A percentile compares a stretch with the other conserved stretches of the same genome.
Conservation (phyloP, 1,284 basidiomycete species). For the Boletus hoseneyae region DNA sequence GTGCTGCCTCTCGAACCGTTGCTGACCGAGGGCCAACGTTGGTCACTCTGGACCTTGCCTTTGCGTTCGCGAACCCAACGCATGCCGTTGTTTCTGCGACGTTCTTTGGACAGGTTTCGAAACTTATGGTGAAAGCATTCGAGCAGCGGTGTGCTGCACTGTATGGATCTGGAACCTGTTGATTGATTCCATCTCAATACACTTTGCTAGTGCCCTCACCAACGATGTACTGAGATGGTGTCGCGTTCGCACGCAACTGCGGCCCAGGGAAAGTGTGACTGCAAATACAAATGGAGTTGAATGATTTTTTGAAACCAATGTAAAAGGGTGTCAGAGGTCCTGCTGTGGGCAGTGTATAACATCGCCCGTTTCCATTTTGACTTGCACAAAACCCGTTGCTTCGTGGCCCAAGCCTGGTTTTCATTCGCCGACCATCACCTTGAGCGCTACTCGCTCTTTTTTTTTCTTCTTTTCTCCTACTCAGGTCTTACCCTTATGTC, state of each 20-base stretch:
- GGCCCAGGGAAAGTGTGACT: constrained; percentile 7
- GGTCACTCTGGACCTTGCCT: constrained; percentile 79
- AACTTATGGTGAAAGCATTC: constrained; percentile 90
- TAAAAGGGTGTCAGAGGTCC: constrained; percentile 30
- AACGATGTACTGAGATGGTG: background rate
- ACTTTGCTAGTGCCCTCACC: no score
- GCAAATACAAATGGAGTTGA: no score
- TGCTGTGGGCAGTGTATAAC: constrained; percentile 33
- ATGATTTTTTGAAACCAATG: no score
- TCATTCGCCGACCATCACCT: constrained; percentile 16
- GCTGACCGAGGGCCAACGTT: constrained; percentile 60
- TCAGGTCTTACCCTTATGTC: constrained; percentile 39
- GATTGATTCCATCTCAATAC: no score
- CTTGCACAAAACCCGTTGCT: constrained; percentile 26
- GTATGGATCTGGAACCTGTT: constrained; percentile 47
- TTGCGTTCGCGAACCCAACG: constrained; percentile 84
- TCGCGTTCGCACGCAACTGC: constrained; percentile 8
- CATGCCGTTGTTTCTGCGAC: constrained; percentile 79
- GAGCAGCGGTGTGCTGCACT: constrained; percentile 75
- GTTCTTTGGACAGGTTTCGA: constrained; percentile 85
- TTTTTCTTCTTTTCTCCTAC: constrained; percentile 8
- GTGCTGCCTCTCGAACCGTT: no score
- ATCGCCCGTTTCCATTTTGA: constrained; percentile 32
- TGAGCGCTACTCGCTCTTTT: constrained; percentile 10
- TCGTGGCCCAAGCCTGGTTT: constrained; percentile 11